These are phyloP conservation scores for Martiniozyma asiatica DNA, from an alignment of 1,139 yeast species.

Conservation along the genomic window DNA sequence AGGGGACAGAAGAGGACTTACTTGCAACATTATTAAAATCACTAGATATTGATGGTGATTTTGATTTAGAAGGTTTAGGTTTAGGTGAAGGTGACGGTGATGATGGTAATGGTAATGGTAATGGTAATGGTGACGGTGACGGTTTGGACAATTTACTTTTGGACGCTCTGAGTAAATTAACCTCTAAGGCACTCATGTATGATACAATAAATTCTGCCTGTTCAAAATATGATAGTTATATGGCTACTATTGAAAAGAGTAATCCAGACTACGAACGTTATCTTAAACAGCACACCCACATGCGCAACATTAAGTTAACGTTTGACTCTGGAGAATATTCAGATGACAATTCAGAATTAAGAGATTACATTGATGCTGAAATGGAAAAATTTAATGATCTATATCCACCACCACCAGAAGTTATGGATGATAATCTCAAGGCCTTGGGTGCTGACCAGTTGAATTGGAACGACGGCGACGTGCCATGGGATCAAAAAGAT, in stretches of 20 bases:
- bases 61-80: slow-evolving; percentile 22
- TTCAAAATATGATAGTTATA: slow-evolving; percentile 54
- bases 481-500: slow-evolving; percentile 21
- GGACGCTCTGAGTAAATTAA: slow-evolving; percentile 73
- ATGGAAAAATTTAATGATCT: slow-evolving; percentile 66
- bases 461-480: slow-evolving; percentile 19
- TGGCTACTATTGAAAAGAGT: slow-evolving; percentile 30
- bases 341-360: slow-evolving; percentile 38
- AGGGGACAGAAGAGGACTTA: slow-evolving; percentile 43
- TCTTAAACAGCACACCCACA: slow-evolving; percentile 40
- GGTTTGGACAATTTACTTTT: slow-evolving; percentile 56
- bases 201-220: slow-evolving; percentile 82
- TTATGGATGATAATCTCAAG: slow-evolving; percentile 54
- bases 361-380: slow-evolving; percentile 42
- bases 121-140: too few species aligned
- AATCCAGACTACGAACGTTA: slow-evolving; percentile 31
- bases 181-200: slow-evolving; percentile 76
- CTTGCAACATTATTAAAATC: slow-evolving; percentile 37
- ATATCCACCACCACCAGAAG: slow-evolving; percentile 81
- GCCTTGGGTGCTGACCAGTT: slow-evolving; percentile 22
- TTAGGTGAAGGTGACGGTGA: slow-evolving; percentile 26
- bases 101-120: slow-evolving; percentile 28
- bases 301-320: slow-evolving; percentile 39
- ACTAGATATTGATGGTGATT: slow-evolving; percentile 24
- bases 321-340: slow-evolving; percentile 46